Base-by-base conservation (phyloP, 1,284 basidiomycete genomes). In the Trichosporon asahii region DNA sequence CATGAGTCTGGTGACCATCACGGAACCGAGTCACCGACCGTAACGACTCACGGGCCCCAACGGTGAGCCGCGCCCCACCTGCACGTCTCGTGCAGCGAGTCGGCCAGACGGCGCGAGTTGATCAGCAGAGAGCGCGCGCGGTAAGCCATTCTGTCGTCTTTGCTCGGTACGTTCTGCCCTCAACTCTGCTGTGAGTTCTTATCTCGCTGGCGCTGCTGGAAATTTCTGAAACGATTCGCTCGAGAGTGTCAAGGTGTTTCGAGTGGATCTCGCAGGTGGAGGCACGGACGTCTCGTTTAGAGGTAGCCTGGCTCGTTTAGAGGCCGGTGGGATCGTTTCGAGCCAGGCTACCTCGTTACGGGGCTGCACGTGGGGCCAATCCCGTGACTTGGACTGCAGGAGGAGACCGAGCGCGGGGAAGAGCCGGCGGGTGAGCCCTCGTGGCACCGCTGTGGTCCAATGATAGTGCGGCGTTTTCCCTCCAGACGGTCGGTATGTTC, bases 81-180 rank as follows among this genome's bases (percentile, higher is more conserved):
- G 70, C 79, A 80, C 12, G 77, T 77, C 57, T 76, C 71, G 67
- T 80, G 79, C 3, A 80, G 74, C n/a, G 77, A 76, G 49, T 74
- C 73, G 68, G 77, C 77, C 64, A 80, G 73, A 11, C 79, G 75
- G 18, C 72, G 63, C 1, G 72, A 68, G 61, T 79, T 73, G 76
- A 79, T 72, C n/a, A 60, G 44, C 14, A 70, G 68, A 18, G 57
- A 31, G 31, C 71, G 65, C 1, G 69, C 66, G 15, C 40, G 37
- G 69, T 70, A 67, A 25, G 60, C 33, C 27, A 61, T 29, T 3
- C 2, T n/a, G 12, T n/a, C 18, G 18, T 4, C 40, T 18, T 40
- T n/a, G 15, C 40, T 44, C 6, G 40, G 31, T 33, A 33, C 31
- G 31, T 33, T 9, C 31, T 33, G 31, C 31, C n/a, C 40, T 44